Evolutionary conservation across 139 green algal genomes (phyloP).

Genomic region (Zygnema cylindricum): DNA sequence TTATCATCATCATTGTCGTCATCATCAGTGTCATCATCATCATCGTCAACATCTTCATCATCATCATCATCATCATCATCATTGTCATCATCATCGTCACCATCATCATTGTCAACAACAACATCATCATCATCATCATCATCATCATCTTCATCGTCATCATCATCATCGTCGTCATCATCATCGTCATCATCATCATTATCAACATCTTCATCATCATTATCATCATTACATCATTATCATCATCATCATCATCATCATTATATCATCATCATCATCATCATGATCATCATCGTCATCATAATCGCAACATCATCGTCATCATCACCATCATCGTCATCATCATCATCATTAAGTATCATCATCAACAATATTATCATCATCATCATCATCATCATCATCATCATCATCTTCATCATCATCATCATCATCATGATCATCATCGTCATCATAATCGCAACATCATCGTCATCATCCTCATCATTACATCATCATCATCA

Average conservation of each 20-base stretch:
- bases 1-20: not conserved
- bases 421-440: conserved; percentile 5
- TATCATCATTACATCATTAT: not conserved
- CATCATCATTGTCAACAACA: not conserved
- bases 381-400: not conserved
- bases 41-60: conserved; percentile 11
- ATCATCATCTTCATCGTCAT: not conserved
- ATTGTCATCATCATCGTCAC: not conserved
- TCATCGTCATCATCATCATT: not conserved
- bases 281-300: no score
- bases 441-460: conserved; percentile 9
- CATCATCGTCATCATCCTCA: no score
- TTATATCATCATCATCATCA: not conserved
- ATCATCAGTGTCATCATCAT: not conserved
- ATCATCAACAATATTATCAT: no score
- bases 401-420: not conserved
- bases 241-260: not conserved
- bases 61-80: conserved; percentile 19
- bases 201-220: no score
- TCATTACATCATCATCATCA: no score
- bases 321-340: no score
- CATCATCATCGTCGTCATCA: not conserved
- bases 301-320: no score
- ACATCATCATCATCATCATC: not conserved
- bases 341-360: no score